Base-by-base conservation (phyloP, 2,329 filamentous ascomycete genomes). In the Penicillium fuscoglaucum region DNA sequence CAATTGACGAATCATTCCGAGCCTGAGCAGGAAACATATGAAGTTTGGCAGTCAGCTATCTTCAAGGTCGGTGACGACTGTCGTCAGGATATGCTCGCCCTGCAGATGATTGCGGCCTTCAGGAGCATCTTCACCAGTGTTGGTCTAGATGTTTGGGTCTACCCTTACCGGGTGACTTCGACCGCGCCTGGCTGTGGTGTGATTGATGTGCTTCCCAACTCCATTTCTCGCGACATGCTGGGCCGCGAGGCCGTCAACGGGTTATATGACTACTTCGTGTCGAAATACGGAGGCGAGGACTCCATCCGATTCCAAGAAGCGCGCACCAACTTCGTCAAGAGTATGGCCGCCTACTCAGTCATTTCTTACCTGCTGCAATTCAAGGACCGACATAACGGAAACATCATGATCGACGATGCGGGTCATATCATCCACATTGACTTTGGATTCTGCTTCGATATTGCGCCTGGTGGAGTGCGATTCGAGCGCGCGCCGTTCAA, bases 11-110 rank as follows among this genome's bases (percentile, higher is more conserved):
- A 57, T n/a, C 57, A 57, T 29, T 58, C 57, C 28, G 69, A 63
- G 63, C 64, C 57, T 67, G 69, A 66, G 62, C 72, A 68, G 53
- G 85, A 84, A 68, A 90, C 87, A 0, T 86, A 96, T 66, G 96
- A 99, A 74, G 89, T 93, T n/a, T 98, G 95, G 96, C 95, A 99
- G 75, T 96, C 92, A 2, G 95, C 93, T 57, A 99, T 99, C 71
- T 99, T 99, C 87, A 99, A 99, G 75, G 96, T 99, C 49, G 95
- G 95, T 61, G 95, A 99, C 73, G 95, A 99, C 75, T 98, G 95
- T 73, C 89, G 95, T 51, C 95, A 99, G 77, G 96, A 99, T 69
- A 90, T 99, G 52, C 82, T 99, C 60, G 95, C 95, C 2, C 81
- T 99, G 61, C 95, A 99, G 76, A 96, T 99, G 89, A 97, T 99